Base-by-base conservation (phyloP, 495 filamentous ascomycete species). In the Aspergillus funiculosus region DNA sequence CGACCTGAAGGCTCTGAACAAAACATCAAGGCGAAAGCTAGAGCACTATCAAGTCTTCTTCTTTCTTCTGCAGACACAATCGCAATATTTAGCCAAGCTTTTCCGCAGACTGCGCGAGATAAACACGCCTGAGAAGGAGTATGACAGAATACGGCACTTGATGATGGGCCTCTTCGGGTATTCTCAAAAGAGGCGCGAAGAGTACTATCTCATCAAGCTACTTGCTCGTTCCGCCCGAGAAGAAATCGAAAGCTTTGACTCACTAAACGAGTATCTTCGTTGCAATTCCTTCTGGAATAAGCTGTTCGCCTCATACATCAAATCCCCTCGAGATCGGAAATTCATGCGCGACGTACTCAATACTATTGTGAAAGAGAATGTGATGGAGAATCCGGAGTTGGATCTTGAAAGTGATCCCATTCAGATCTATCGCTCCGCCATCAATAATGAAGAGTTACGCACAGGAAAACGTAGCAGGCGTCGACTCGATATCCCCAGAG, bases 161-260 rank as follows among this genome's bases (percentile, higher is more conserved):
- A 90, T 94, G 70, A 95, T 99, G 89, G 87, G 89, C 5, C 76
- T 97, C 17, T 99, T 97, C 54, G 92, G 92, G 7, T 95, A 96
- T 57, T 91, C 92, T 1, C 94, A 97, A 59, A 99, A 96, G 68
- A 76, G 89, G 52, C 75, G 92, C 55, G 92, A 99, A 55, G 92
- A 99, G 53, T 99, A 96, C 61, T 95, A 97, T 59, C 76, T 99
- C 6, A 73, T 99, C 42, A 96, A 91, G 65, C 76, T 97, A 18
- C 82, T 99, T 38, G 74, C 80, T 9, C 75, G 83, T 48, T 88
- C 89, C 2, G 83, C 89, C 39, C 81, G 83, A 48, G 90, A 96
- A 60, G 90, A 95, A 53, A 79, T 97, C 5, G 86, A 94, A 22
- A 74, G 73, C 22, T 86, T 82, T 51, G 67, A 63, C 10, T 79